phyloP scores from a whole-genome alignment of 495 filamentous ascomycete species.

The Penicillium paxilli region DNA sequence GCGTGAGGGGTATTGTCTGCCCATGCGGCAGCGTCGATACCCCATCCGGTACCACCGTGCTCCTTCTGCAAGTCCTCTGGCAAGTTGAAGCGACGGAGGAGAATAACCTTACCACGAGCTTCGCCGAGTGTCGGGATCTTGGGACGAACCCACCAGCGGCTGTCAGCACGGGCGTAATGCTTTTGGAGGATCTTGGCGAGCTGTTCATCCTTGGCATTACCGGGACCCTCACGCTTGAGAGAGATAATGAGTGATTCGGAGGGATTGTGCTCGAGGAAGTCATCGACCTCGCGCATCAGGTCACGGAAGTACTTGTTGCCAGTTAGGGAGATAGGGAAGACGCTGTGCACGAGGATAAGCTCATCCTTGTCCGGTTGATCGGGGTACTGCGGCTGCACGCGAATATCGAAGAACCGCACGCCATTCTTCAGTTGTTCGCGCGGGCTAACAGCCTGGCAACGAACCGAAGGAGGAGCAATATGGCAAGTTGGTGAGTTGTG shows the following conservation, averaged over 20 bases:
- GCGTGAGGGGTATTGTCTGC: slow-evolving; percentile 85
- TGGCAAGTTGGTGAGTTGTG: slow-evolving; percentile 90
- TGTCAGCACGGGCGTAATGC: slow-evolving; percentile 64
- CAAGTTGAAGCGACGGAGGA: slow-evolving; percentile 78
- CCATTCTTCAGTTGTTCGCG: slow-evolving; percentile 82
- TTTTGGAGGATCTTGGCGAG: slow-evolving; percentile 68
- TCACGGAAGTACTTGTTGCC: slow-evolving; percentile 73
- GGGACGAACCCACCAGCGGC: slow-evolving; percentile 76
- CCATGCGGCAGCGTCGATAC: slow-evolving; percentile 82
- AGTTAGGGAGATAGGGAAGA: slow-evolving; percentile 72
- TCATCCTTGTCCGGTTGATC: slow-evolving; percentile 55
- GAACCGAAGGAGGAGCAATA: slow-evolving; percentile 83
- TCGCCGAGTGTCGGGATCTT: slow-evolving; percentile 81
- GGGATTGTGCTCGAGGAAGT: slow-evolving; percentile 76
- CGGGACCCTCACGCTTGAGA: slow-evolving; percentile 87
- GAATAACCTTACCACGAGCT: slow-evolving; percentile 77
- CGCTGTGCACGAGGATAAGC: slow-evolving; percentile 71
- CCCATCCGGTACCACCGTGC: slow-evolving; percentile 67
- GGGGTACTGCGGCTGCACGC: slow-evolving; percentile 65
- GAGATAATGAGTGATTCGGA: slow-evolving; percentile 83
- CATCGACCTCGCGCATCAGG: slow-evolving; percentile 65
- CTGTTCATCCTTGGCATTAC: slow-evolving; percentile 75
- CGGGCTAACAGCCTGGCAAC: slow-evolving; percentile 83
- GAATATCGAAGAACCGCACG: slow-evolving; percentile 91
- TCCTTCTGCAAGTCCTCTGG: slow-evolving; percentile 58